Conservation (phyloP, 306 rosid species). For the Pueraria montana region DNA sequence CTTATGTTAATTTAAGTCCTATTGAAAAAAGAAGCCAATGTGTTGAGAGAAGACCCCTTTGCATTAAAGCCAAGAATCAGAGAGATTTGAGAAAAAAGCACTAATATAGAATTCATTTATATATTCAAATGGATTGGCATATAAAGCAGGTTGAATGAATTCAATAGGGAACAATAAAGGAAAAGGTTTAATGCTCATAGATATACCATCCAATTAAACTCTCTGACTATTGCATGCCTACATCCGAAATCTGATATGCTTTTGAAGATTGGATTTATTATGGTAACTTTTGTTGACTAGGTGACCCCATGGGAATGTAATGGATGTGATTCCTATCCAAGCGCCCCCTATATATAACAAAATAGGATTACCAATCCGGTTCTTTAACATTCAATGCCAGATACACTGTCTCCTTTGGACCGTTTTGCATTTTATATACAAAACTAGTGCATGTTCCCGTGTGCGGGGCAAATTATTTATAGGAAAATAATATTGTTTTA, state of each 20-base stretch:
- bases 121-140: background rate
- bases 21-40: slow-evolving; percentile 1
- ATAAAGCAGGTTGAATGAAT: slow-evolving; percentile 1
- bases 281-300: slow-evolving; percentile 36
- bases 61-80: slow-evolving; percentile 24
- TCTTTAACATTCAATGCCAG: background rate
- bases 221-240: background rate
- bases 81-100: slow-evolving; percentile 23
- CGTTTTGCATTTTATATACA: too few relatives aligned
- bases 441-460: too few relatives aligned
- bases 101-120: background rate
- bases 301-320: slow-evolving; percentile 1
- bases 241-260: slow-evolving; percentile 21
- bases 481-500: too few relatives aligned
- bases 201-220: background rate
- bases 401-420: too few relatives aligned
- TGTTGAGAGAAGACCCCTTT: slow-evolving; percentile 13
- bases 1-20: background rate
- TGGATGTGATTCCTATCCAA: background rate
- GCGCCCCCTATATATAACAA: background rate
- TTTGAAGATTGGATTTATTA: background rate
- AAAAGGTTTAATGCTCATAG: background rate
- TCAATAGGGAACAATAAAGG: background rate
- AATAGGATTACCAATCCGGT: background rate
- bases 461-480: too few relatives aligned